These are phyloP conservation scores for Calocybe indica DNA, from an alignment of 768 basidiomycete genomes.

Conservation along the genomic window DNA sequence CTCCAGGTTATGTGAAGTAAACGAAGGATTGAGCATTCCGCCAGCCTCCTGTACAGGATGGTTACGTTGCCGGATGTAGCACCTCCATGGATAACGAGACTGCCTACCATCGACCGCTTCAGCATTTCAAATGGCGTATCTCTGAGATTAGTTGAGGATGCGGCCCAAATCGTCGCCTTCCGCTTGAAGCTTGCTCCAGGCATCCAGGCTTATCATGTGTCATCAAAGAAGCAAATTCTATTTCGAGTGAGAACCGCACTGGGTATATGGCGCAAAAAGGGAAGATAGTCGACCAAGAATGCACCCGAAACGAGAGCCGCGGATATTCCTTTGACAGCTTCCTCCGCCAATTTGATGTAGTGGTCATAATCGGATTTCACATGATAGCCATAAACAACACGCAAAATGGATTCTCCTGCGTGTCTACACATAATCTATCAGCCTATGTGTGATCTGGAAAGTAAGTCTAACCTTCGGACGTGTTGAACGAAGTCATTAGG, in stretches of 20 bases:
- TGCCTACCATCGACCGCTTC: slow-evolving; percentile 18
- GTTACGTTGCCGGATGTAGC: background rate
- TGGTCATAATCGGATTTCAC: slow-evolving; percentile 18
- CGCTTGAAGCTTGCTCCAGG: slow-evolving; percentile 34
- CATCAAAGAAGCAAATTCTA: no score
- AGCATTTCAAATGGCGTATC: slow-evolving; percentile 19
- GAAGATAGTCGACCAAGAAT: slow-evolving; percentile 20
- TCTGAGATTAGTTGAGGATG: slow-evolving; percentile 9
- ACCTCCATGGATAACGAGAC: no score
- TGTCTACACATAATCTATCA: background rate
- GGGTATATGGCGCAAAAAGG: slow-evolving; percentile 28
- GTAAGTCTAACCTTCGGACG: slow-evolving; percentile 2
- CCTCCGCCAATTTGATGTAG: slow-evolving; percentile 16
- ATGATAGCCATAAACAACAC: slow-evolving; percentile 22
- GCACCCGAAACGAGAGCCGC: slow-evolving; percentile 14
- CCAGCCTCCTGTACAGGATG: background rate
- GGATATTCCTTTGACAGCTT: slow-evolving; percentile 10
- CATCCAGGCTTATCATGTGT: no score
- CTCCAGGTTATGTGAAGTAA: background rate
- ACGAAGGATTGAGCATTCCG: background rate
- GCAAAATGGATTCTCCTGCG: slow-evolving; percentile 13
- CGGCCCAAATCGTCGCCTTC: slow-evolving; percentile 23
- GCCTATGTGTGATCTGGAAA: background rate
- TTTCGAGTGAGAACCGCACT: slow-evolving; percentile 25
- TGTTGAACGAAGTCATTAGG: slow-evolving; percentile 3